Conservation (phyloP, 495 filamentous ascomycete genomes). For the Penicillium subrubescens region DNA sequence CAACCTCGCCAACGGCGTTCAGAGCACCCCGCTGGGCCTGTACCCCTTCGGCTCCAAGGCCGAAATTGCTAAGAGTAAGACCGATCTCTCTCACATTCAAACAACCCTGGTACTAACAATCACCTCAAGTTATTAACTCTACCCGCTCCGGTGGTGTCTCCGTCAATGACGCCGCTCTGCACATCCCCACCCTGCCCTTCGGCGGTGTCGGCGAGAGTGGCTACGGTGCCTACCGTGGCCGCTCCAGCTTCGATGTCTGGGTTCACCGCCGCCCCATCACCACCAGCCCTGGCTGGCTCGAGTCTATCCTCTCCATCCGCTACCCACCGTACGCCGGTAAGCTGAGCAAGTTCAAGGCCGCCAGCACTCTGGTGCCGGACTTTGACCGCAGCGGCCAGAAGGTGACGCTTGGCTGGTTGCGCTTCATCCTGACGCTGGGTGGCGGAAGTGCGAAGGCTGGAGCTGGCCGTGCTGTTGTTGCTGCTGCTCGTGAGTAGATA, state of each 20-base stretch:
- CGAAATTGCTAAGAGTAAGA: conserved; percentile 67
- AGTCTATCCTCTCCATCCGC: conserved; percentile 69
- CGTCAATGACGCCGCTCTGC: conserved; percentile 82
- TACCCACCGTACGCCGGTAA: conserved; percentile 80
- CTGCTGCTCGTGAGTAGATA: conserved; percentile 51
- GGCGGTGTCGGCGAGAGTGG: conserved; percentile 90
- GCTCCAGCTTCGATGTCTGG: conserved; percentile 82
- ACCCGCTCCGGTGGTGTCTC: conserved; percentile 77
- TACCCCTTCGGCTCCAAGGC: conserved; percentile 81
- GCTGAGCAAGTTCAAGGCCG: conserved; percentile 56
- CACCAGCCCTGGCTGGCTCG: conserved; percentile 79
- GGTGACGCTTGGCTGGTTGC: conserved; percentile 50
- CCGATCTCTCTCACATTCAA: neutral
- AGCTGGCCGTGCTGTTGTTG: conserved; percentile 40
- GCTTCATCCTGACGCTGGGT: conserved; percentile 48
- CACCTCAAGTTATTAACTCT: conserved; percentile 53
- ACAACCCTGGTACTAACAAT: conserved; percentile 16
- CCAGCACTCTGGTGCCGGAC: conserved; percentile 65
- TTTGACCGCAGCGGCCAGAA: conserved; percentile 79
- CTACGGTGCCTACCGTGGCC: conserved; percentile 80
- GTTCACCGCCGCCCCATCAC: conserved; percentile 75
- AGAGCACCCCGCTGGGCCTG: conserved; percentile 77
- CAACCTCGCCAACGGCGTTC: conserved; percentile 69
- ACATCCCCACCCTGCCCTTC: conserved; percentile 81
- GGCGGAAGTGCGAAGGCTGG: conserved; percentile 46